Conservation (phyloP, 306 rosid genomes). For the Biancaea sappan region DNA sequence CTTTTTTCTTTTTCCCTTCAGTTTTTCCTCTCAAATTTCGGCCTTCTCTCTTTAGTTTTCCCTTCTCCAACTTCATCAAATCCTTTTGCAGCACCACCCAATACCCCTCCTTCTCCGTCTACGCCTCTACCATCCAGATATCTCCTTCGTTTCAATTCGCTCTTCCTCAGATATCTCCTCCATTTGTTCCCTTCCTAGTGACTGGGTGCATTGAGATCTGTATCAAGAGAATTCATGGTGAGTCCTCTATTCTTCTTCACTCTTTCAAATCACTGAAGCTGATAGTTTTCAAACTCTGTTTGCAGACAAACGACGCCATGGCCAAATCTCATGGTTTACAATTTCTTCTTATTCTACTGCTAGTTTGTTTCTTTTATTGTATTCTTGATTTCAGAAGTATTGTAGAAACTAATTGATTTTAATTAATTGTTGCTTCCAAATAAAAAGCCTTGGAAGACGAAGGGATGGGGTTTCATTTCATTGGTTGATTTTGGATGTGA, state of each 20-base stretch:
- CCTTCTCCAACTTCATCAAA: too few species aligned
- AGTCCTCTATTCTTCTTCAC: not conserved
- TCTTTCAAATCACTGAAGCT: not conserved
- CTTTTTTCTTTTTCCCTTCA: too few species aligned
- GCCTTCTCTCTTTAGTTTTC: too few species aligned
- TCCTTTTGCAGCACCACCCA: too few species aligned
- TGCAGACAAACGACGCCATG: not conserved
- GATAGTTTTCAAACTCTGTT: not conserved
- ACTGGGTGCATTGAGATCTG: constrained; percentile 33
- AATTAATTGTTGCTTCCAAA: too few species aligned
- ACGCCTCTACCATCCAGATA: too few species aligned
- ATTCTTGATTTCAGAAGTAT: not conserved
- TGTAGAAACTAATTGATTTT: not conserved
- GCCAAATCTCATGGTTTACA: constrained; percentile 23
- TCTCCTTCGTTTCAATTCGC: too few species aligned
- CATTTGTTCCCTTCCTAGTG: not conserved
- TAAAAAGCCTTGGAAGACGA: too few species aligned
- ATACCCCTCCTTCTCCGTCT: too few species aligned
- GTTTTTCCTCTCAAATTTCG: too few species aligned
- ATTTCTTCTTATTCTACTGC: constrained; percentile 14
- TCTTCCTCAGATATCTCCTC: not conserved
- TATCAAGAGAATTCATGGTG: constrained; percentile 31
- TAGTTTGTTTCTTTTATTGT: not conserved
- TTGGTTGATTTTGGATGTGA: too few species aligned
- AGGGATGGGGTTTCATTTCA: too few species aligned